Evolutionary conservation across 2,329 filamentous ascomycete genomes (phyloP).

Genomic region (Pezicula rhizophila): DNA sequence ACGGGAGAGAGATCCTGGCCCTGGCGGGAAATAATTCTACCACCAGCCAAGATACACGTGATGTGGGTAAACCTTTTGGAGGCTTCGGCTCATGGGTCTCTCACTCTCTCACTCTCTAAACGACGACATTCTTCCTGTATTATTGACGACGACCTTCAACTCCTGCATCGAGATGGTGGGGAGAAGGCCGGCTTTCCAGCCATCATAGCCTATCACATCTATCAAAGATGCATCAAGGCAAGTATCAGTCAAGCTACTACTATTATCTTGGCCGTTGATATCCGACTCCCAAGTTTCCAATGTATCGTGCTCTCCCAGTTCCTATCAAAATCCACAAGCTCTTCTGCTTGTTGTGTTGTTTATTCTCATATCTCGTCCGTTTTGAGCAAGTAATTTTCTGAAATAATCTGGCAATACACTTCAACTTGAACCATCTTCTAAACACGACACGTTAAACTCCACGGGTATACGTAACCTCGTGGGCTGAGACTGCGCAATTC

Average conservation of each 20-base stretch:
- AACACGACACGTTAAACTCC: too few species aligned
- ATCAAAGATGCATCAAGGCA: constrained; percentile 2
- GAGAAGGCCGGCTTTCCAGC: background rate
- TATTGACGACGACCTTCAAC: background rate
- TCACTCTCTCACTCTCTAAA: background rate
- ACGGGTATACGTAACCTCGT: too few species aligned
- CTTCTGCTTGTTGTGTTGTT: too few species aligned
- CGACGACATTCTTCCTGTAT: background rate
- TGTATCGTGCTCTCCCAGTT: too few species aligned
- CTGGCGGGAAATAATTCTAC: background rate
- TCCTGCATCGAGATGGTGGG: background rate
- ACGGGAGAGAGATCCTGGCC: too few species aligned
- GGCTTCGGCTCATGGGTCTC: background rate
- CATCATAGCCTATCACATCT: background rate
- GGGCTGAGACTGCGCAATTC: too few species aligned
- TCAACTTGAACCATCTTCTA: too few species aligned
- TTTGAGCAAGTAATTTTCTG: too few species aligned
- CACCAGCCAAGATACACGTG: background rate
- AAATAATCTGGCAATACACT: too few species aligned
- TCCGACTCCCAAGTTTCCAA: too few species aligned
- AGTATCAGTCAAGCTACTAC: constrained; percentile 1
- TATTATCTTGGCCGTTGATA: background rate
- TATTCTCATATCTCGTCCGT: too few species aligned
- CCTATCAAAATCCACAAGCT: too few species aligned
- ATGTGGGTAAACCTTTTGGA: background rate